A percentile compares a stretch with the other conserved stretches of the same genome.
Conservation (phyloP, 768 basidiomycete genomes). For the Kwoniella europaea region DNA sequence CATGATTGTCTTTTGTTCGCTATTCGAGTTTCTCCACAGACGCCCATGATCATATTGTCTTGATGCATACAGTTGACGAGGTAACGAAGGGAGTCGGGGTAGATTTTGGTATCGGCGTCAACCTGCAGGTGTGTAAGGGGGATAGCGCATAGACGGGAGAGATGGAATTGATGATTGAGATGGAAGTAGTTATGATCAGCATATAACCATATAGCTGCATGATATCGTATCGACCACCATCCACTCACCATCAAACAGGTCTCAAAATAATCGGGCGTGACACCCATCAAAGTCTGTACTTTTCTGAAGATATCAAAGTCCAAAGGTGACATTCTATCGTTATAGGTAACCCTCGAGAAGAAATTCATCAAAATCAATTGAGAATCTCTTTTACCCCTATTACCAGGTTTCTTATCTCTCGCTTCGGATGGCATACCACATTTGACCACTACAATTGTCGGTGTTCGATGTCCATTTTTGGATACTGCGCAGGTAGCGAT, state of each 20-base stretch:
- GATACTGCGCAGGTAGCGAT: slow-evolving; percentile 28
- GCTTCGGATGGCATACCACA: slow-evolving; percentile 90
- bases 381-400: slow-evolving; percentile 97
- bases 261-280: slow-evolving; percentile 98
- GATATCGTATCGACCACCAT: neutral
- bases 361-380: slow-evolving; percentile 99
- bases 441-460: slow-evolving; percentile 92
- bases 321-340: slow-evolving; percentile 96
- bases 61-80: slow-evolving; percentile 99
- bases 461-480: slow-evolving; percentile 77
- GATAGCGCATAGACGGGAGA: slow-evolving; percentile 18
- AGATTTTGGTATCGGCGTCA: slow-evolving; percentile 96
- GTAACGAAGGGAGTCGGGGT: slow-evolving; percentile 83
- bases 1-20: slow-evolving; percentile 97
- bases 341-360: slow-evolving; percentile 98
- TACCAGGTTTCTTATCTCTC: slow-evolving; percentile 90
- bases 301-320: slow-evolving; percentile 99
- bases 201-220: neutral
- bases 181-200: no score
- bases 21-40: slow-evolving; percentile 97
- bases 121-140: slow-evolving; percentile 65
- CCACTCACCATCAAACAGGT: slow-evolving; percentile 88
- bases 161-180: neutral
- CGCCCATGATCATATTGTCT: slow-evolving; percentile 98
- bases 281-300: slow-evolving; percentile 94